phyloP scores from a whole-genome alignment of 257 asterid species.

The Mitragyna speciosa region DNA sequence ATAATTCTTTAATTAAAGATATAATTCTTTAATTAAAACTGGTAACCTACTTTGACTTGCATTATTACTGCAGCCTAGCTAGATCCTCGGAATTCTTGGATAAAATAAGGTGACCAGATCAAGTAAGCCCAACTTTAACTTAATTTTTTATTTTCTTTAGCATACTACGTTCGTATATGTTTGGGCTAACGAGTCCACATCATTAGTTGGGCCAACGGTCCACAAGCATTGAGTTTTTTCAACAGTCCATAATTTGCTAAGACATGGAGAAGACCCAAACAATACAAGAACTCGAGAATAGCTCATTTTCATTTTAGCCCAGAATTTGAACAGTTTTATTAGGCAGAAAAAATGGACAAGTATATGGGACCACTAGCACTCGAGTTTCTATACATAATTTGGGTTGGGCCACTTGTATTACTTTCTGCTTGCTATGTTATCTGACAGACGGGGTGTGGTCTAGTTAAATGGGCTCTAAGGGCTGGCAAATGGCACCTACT shows the following conservation, averaged over 20 bases:
- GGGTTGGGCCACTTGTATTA: not conserved
- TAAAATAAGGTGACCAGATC: not conserved
- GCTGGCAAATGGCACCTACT: too few relatives aligned
- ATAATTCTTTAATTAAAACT: not conserved
- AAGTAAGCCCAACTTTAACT: not conserved
- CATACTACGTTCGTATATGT: not conserved
- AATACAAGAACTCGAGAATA: too few relatives aligned
- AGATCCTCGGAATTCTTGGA: constrained; percentile 15
- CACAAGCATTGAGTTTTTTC: not conserved
- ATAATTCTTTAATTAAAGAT: not conserved
- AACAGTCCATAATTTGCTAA: not conserved
- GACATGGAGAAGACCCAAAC: too few relatives aligned
- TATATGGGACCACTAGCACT: too few relatives aligned
- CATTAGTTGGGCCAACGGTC: too few relatives aligned
- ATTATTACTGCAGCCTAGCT: constrained; percentile 19
- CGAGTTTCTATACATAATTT: not conserved
- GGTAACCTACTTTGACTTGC: constrained; percentile 14
- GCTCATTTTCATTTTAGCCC: too few relatives aligned
- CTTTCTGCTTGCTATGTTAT: too few relatives aligned
- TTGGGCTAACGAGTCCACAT: not conserved
- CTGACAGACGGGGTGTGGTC: too few relatives aligned
- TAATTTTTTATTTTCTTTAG: not conserved
- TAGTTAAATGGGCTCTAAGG: too few relatives aligned
- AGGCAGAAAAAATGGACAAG: too few relatives aligned
- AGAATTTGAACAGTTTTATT: not conserved